Base-by-base conservation (phyloP, 331 rosid species). In the Erythrophleum ivorense region DNA sequence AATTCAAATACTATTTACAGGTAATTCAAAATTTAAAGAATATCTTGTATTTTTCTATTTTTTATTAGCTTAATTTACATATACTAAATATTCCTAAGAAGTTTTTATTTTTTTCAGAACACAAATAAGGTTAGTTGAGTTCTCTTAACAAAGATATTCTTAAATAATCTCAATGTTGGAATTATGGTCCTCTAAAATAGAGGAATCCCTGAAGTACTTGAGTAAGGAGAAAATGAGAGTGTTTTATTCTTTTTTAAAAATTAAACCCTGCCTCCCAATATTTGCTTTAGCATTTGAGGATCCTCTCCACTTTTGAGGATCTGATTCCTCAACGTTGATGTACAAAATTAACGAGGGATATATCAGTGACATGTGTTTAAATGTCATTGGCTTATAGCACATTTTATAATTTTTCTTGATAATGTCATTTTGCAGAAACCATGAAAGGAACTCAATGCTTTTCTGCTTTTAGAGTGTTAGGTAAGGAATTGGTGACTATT, bases 381-480 rank as follows among this genome's bases (percentile, higher is more conserved):
- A 63, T 63, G 0, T 67, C 34, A 67, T 41, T n/a, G 9, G 33
- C 53, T 41, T 19, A 3, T 11, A 19, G 12, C 6, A 21, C 14
- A 11, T 21, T 48, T 70, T 45, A 69, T 6, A 46, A 5, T 9
- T 46, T 70, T 70, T 46, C 58, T 46, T 71, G 46, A 18, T 50
- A 31, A 63, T 54, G 14, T 10, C 59, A 19, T 46, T 75, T 80
- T 70, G 82, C 71, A 33, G 78, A 40, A 54, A 76, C 19, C 82
- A 9, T 80, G 62, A 76, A 72, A 80, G 79, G 48, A 45, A 7
- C 63, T 68, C 41, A 0, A 18, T 43, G 38, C 66, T 75, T 55
- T 9, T 13, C 11, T 59, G 81, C 83, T 83, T 86, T 80, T 43
- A 62, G 73, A 68, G 73, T 50, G 76, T 73, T 73, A 78, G 77